A percentile compares a stretch with the other conserved stretches of the same genome.
Evolutionary conservation across 352 stramenopile species (phyloP).

Genomic region (Nothophytophthora sp.): DNA sequence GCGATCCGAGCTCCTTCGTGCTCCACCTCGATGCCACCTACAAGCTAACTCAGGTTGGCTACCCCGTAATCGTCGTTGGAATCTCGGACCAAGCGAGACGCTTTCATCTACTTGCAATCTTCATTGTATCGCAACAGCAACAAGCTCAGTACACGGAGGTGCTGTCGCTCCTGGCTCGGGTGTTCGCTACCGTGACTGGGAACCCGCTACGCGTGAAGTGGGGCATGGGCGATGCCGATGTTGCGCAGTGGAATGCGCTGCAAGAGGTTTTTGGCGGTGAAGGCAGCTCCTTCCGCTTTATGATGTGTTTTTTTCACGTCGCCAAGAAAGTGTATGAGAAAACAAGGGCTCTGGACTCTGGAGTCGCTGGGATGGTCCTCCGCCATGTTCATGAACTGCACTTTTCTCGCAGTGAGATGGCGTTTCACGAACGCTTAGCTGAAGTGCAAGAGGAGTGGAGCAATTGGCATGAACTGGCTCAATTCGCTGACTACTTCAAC

Average conservation of each 20-base stretch:
- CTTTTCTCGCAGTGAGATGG: not conserved
- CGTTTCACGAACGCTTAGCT: not conserved
- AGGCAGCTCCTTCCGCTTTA: not conserved
- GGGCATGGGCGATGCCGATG: slow-evolving; percentile 10
- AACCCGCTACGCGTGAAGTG: slow-evolving; percentile 3
- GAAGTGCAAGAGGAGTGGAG: not conserved
- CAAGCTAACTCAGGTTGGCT: slow-evolving; percentile 13
- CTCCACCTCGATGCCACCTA: slow-evolving; percentile 19
- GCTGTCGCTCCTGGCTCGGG: not conserved
- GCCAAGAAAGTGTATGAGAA: slow-evolving; percentile 1
- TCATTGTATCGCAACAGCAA: slow-evolving; percentile 3
- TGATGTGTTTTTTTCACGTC: slow-evolving; percentile 7
- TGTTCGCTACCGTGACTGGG: not conserved
- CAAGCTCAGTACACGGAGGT: not conserved
- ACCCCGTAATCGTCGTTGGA: slow-evolving; percentile 9
- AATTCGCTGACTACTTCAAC: not conserved
- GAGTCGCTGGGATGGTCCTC: not conserved
- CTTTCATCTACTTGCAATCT: slow-evolving; percentile 18
- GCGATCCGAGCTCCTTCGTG: not conserved
- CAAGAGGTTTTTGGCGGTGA: not conserved
- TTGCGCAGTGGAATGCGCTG: slow-evolving; percentile 6
- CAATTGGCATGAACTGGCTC: not conserved
- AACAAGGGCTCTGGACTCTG: not conserved
- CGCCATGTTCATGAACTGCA: not conserved
- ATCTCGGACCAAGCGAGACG: slow-evolving; percentile 10